These are phyloP conservation scores for Cordyceps cicadae DNA, from an alignment of 2,329 filamentous ascomycete genomes.

Conservation along the genomic window DNA sequence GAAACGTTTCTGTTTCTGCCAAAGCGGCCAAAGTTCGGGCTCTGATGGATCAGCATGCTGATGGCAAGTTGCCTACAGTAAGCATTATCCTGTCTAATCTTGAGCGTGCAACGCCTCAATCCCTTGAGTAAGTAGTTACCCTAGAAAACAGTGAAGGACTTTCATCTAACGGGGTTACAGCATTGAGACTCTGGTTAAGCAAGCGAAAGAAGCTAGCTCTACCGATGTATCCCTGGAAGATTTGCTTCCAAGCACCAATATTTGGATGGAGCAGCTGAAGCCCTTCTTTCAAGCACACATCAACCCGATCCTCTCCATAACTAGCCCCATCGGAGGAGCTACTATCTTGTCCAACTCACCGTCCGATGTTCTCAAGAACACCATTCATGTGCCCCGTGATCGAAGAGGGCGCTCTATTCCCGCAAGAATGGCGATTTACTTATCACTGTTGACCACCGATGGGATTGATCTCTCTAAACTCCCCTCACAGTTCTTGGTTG, in stretches of 20 bases:
- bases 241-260: slow-evolving; percentile 53
- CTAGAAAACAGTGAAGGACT: not conserved
- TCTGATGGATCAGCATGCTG: slow-evolving; percentile 36
- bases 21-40: slow-evolving; percentile 35
- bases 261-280: slow-evolving; percentile 59
- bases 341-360: slow-evolving; percentile 50
- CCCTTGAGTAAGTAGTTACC: slow-evolving; percentile 37
- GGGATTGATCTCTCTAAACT: slow-evolving; percentile 32
- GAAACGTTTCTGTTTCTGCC: slow-evolving; percentile 26
- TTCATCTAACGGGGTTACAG: slow-evolving; percentile 20
- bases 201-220: slow-evolving; percentile 30
- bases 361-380: slow-evolving; percentile 12
- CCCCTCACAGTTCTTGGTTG: slow-evolving; percentile 34
- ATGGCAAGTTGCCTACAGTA: slow-evolving; percentile 36
- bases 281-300: slow-evolving; percentile 43
- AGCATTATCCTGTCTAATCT: slow-evolving; percentile 49
- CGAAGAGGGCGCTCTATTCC: slow-evolving; percentile 62
- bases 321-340: slow-evolving; percentile 62
- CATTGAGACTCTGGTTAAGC: slow-evolving; percentile 45
- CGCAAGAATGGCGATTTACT: slow-evolving; percentile 67
- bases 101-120: slow-evolving; percentile 38
- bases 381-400: slow-evolving; percentile 45
- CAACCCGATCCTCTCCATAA: slow-evolving; percentile 61
- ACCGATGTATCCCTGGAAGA: slow-evolving; percentile 27
- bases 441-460: slow-evolving; percentile 45